Evolutionary conservation across 129 eudicot species (phyloP).

Genomic region (Heracleum sosnowskyi): DNA sequence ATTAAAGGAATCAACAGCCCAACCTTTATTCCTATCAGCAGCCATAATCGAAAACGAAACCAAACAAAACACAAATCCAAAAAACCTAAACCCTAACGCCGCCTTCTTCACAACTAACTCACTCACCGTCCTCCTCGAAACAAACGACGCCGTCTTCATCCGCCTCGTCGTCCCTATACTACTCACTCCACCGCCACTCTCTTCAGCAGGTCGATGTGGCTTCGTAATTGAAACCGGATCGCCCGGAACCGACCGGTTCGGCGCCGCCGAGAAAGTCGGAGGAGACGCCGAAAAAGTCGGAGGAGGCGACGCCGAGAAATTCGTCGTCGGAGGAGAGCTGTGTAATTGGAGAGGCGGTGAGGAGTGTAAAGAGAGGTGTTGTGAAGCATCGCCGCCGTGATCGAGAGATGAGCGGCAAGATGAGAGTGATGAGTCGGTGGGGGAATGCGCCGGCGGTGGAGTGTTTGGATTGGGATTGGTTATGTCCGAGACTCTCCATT

Average conservation of each 20-base stretch:
- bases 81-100: constrained; percentile 70
- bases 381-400: constrained; percentile 16
- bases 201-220: constrained; percentile 20
- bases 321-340: not conserved
- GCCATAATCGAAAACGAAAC: constrained; percentile 87
- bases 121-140: constrained; percentile 24
- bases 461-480: not conserved
- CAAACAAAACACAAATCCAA: constrained; percentile 67
- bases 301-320: not conserved
- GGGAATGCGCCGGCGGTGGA: constrained; percentile 6
- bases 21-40: constrained; percentile 68
- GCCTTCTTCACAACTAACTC: constrained; percentile 52
- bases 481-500: not conserved
- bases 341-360: not conserved
- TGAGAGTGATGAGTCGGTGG: constrained; percentile 26
- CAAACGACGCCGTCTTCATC: constrained; percentile 21
- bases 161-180: constrained; percentile 25
- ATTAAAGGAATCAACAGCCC: constrained; percentile 85
- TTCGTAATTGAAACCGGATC: constrained; percentile 21
- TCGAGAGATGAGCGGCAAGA: constrained; percentile 29
- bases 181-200: not conserved
- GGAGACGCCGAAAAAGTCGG: not conserved
- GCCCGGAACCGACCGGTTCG: constrained; percentile 22
- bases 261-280: not conserved
- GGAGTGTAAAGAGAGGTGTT: not conserved